These are phyloP conservation scores for Phytophthora foliorum DNA, from an alignment of 352 stramenopile species.

Conservation along the genomic window DNA sequence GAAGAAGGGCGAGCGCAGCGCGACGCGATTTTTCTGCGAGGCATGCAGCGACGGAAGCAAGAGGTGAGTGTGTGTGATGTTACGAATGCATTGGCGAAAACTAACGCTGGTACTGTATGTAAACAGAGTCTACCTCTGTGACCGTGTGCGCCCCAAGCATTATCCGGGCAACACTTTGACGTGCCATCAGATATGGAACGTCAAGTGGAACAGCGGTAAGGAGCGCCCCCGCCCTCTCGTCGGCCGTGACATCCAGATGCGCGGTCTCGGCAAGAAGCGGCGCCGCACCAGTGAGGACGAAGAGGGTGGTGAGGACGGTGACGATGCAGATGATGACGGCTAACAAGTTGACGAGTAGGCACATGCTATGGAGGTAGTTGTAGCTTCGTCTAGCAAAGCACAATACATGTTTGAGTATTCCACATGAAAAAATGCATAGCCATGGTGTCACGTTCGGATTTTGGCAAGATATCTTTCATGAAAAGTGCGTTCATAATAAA, in stretches of 20 bases:
- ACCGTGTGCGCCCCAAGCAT: background rate
- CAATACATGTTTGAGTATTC: background rate
- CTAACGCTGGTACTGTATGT: too few species aligned
- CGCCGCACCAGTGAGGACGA: too few species aligned
- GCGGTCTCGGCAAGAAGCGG: slow-evolving; percentile 1
- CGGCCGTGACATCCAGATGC: slow-evolving; percentile 10
- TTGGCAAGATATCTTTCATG: background rate
- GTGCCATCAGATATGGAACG: slow-evolving; percentile 17
- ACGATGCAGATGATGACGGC: background rate
- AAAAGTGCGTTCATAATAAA: background rate
- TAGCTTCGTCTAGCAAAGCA: background rate
- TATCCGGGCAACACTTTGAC: slow-evolving; percentile 15
- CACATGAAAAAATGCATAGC: background rate
- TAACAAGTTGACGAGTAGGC: background rate
- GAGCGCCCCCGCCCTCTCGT: background rate
- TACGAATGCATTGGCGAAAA: background rate
- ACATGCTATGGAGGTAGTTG: background rate
- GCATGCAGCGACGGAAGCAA: background rate
- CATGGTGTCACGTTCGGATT: background rate
- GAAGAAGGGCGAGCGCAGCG: background rate
- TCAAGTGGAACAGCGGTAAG: slow-evolving; percentile 9
- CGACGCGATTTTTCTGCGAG: slow-evolving; percentile 10
- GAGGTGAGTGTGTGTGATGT: background rate
- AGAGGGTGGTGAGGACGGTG: too few species aligned
- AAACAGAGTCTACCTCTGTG: too few species aligned